A percentile compares a stretch with the other conserved stretches of the same genome.
phyloP scores from a whole-genome alignment of 768 basidiomycete species.

The Phanerochaete carnosa region DNA sequence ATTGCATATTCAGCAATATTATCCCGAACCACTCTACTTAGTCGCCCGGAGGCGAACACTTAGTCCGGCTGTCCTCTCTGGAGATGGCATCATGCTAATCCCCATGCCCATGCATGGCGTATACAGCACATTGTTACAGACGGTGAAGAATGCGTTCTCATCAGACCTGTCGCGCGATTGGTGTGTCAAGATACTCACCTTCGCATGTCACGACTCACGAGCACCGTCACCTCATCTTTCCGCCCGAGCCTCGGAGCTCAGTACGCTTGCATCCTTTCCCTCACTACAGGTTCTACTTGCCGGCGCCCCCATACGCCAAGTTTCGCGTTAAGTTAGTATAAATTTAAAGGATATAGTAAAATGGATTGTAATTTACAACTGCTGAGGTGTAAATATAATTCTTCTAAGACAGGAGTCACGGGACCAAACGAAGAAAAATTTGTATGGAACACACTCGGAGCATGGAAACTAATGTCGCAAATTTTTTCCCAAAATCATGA shows the following conservation, averaged over 20 bases:
- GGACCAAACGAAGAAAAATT: too few relatives aligned
- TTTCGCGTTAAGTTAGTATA: too few relatives aligned
- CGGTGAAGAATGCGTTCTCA: background rate
- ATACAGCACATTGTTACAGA: background rate
- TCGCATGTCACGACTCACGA: slow-evolving; percentile 3
- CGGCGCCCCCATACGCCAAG: slow-evolving; percentile 14
- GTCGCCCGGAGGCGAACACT: background rate
- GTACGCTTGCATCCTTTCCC: background rate
- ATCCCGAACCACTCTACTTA: too few relatives aligned
- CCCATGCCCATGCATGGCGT: background rate
- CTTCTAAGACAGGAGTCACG: too few relatives aligned
- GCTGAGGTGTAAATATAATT: too few relatives aligned
- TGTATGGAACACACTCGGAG: too few relatives aligned
- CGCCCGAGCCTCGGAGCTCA: background rate
- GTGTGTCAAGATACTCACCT: background rate
- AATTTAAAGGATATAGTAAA: too few relatives aligned
- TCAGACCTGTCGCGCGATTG: too few relatives aligned
- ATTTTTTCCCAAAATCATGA: too few relatives aligned
- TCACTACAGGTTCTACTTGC: slow-evolving; percentile 10
- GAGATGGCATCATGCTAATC: background rate
- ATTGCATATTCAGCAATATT: too few relatives aligned
- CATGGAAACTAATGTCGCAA: too few relatives aligned
- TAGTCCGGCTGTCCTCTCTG: background rate
- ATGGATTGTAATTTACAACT: too few relatives aligned
- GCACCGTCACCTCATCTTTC: background rate